These are phyloP conservation scores for Pochonia chlamydosporia DNA, from an alignment of 2,329 filamentous ascomycete species.

Conservation along the genomic window DNA sequence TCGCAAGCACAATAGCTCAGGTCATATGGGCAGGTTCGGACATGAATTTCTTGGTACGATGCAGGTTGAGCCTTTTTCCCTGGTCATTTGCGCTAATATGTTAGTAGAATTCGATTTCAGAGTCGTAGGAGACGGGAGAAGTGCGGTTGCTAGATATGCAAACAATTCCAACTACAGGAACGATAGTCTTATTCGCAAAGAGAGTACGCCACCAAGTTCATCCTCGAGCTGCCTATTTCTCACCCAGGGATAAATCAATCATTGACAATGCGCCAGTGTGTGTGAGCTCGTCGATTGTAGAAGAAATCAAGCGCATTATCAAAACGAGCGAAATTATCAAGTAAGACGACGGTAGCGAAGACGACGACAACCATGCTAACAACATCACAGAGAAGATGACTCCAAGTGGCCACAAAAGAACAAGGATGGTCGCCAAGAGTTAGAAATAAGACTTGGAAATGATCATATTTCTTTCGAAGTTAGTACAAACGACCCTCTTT, in stretches of 20 bases:
- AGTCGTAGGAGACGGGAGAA: constrained; percentile 85
- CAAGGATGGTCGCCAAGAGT: constrained; percentile 93
- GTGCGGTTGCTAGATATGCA: constrained; percentile 90
- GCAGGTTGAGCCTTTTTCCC: neutral
- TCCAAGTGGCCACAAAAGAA: constrained; percentile 99
- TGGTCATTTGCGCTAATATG: neutral
- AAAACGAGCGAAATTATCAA: constrained; percentile 97
- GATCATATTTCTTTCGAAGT: constrained; percentile 99
- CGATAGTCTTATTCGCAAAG: constrained; percentile 97
- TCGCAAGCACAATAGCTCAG: constrained; percentile 58
- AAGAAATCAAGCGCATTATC: constrained; percentile 95
- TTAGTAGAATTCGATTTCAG: constrained; percentile 90
- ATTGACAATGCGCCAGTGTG: constrained; percentile 61
- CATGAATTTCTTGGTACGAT: constrained; percentile 87
- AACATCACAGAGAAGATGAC: constrained; percentile 75
- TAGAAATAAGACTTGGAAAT: constrained; percentile 88
- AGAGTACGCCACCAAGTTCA: constrained; percentile 63
- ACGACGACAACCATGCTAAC: neutral
- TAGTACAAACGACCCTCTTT: constrained; percentile 18
- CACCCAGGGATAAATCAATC: neutral
- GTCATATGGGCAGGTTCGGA: constrained; percentile 93
- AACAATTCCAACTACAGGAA: constrained; percentile 99
- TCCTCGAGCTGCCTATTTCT: neutral
- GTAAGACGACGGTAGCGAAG: constrained; percentile 39
- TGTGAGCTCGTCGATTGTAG: constrained; percentile 81